Percentiles rank a stretch among this genome's conserved stretches.
Evolutionary conservation across 2,329 filamentous ascomycete genomes (phyloP).

Genomic region (Cyphellophora europaea): DNA sequence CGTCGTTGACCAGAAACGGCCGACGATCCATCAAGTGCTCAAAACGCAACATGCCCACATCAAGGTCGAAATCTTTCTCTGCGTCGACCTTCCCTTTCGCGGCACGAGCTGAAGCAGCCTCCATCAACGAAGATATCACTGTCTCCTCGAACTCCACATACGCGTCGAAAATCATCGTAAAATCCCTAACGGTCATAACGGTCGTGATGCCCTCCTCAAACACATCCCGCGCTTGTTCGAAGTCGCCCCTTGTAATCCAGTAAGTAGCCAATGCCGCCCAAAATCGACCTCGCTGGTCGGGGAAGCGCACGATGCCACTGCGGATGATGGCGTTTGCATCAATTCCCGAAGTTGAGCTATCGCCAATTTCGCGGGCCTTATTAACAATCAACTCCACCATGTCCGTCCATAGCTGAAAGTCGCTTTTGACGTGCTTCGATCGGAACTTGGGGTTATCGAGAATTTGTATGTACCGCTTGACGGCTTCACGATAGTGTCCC

Average conservation of each 20-base stretch:
- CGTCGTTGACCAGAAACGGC: constrained; percentile 93
- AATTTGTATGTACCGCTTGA: constrained; percentile 82
- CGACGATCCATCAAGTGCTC: constrained; percentile 96
- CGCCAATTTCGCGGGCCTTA: constrained; percentile 77
- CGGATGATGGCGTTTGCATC: constrained; percentile 87
- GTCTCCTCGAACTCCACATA: constrained; percentile 97
- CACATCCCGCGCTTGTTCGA: constrained; percentile 83
- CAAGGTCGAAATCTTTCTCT: constrained; percentile 84
- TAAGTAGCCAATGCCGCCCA: constrained; percentile 95
- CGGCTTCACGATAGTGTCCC: constrained; percentile 80
- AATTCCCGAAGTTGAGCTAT: constrained; percentile 70
- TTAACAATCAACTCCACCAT: constrained; percentile 92
- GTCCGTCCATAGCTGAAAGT: constrained; percentile 95
- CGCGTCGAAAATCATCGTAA: constrained; percentile 90
- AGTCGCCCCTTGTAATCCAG: constrained; percentile 87
- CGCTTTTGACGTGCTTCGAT: constrained; percentile 88
- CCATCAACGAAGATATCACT: constrained; percentile 84
- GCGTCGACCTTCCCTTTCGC: constrained; percentile 70
- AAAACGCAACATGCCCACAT: constrained; percentile 95
- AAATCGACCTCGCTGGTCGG: constrained; percentile 87
- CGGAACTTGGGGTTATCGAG: constrained; percentile 83
- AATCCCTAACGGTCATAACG: constrained; percentile 97
- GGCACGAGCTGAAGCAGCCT: constrained; percentile 70
- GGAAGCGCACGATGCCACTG: constrained; percentile 81
- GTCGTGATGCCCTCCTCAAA: constrained; percentile 96